A percentile compares a stretch with the other conserved stretches of the same genome.
phyloP scores from a whole-genome alignment of 2,329 filamentous ascomycete genomes.

The Talaromyces pinophilus region DNA sequence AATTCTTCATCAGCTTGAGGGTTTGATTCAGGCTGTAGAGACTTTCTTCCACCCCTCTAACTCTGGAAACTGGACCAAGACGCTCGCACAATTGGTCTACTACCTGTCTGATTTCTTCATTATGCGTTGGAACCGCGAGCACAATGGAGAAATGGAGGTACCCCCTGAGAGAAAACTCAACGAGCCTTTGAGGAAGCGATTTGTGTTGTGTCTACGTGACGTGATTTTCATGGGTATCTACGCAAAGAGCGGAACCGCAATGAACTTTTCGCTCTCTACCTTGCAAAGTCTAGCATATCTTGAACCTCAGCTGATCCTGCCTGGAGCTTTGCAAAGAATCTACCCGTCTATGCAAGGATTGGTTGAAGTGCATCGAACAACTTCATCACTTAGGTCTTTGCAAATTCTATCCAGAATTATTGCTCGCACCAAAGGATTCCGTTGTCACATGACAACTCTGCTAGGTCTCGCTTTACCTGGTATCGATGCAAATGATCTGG shows the following conservation, averaged over 20 bases:
- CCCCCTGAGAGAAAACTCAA: constrained; percentile 78
- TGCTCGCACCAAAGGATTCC: constrained; percentile 89
- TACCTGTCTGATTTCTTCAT: constrained; percentile 96
- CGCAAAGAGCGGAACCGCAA: constrained; percentile 87
- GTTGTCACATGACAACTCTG: constrained; percentile 91
- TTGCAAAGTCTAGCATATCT: constrained; percentile 87
- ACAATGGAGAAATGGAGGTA: constrained; percentile 85
- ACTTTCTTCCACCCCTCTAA: constrained; percentile 99
- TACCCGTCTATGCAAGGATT: constrained; percentile 96
- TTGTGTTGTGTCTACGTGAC: constrained; percentile 84
- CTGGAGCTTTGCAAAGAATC: constrained; percentile 90
- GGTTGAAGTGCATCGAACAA: constrained; percentile 94
- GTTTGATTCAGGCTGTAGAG: constrained; percentile 89
- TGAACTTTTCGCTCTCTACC: constrained; percentile 87
- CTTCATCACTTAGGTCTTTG: constrained; percentile 85
- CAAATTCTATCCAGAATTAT: constrained; percentile 92
- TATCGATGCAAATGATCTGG: constrained; percentile 95
- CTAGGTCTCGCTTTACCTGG: constrained; percentile 91
- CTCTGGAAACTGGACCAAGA: constrained; percentile 85
- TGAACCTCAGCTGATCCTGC: constrained; percentile 87
- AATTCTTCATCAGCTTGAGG: constrained; percentile 81
- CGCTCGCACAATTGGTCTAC: constrained; percentile 84
- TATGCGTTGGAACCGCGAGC: constrained; percentile 94
- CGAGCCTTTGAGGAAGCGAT: constrained; percentile 78
- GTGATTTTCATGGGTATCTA: constrained; percentile 99